Conservation (phyloP, 345 rosid genomes). For the Rhizophora apiculata region DNA sequence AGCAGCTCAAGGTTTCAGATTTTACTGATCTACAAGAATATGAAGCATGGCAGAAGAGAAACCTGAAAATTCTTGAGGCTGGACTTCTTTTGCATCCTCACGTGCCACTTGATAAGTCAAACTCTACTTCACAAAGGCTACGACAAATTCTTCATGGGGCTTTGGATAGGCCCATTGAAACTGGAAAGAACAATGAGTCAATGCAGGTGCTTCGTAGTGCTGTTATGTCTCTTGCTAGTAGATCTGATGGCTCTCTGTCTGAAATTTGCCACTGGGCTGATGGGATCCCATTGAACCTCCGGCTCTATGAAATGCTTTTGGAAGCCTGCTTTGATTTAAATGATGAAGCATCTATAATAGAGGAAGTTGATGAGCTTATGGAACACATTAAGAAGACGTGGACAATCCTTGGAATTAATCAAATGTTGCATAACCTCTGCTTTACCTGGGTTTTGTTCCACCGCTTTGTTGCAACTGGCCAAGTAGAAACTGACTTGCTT, state of each 20-base stretch:
- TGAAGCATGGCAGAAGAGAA: conserved; percentile 84
- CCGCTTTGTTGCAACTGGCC: conserved; percentile 78
- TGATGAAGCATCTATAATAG: conserved; percentile 65
- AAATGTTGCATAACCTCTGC: conserved; percentile 80
- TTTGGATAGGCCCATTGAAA: conserved; percentile 70
- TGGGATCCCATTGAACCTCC: conserved; percentile 82
- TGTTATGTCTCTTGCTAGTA: conserved; percentile 71
- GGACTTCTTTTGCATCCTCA: conserved; percentile 87
- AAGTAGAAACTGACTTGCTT: conserved; percentile 73
- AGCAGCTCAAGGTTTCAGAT: conserved; percentile 87
- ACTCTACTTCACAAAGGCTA: conserved; percentile 57
- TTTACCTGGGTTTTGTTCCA: conserved; percentile 89
- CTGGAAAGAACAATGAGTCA: conserved; percentile 88
- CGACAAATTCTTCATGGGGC: conserved; percentile 73
- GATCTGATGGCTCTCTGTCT: conserved; percentile 74
- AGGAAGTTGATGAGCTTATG: conserved; percentile 93
- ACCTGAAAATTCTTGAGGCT: conserved; percentile 77
- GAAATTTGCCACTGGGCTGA: conserved; percentile 98
- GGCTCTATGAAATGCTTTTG: conserved; percentile 79
- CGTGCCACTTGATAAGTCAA: conserved; percentile 69
- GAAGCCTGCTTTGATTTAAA: conserved; percentile 80
- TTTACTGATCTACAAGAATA: conserved; percentile 83
- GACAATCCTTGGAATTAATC: conserved; percentile 84
- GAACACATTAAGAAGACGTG: conserved; percentile 97
- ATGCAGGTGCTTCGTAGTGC: conserved; percentile 92